Conservation (phyloP, 1,284 basidiomycete genomes). For the Rhodofomes roseus region DNA sequence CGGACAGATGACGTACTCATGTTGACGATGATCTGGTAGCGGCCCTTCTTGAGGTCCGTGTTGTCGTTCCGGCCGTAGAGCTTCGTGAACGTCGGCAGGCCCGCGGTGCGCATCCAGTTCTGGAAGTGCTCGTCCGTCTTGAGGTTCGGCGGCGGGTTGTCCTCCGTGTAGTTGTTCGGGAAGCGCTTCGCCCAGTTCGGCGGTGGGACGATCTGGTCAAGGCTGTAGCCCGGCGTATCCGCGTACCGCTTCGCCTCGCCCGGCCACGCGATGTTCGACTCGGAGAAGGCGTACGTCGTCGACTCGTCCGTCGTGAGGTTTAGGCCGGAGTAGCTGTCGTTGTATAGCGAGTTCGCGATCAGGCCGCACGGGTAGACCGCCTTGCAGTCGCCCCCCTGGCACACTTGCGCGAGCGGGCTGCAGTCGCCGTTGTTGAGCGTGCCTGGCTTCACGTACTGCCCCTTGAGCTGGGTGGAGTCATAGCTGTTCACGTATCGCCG, state of each 20-base stretch:
- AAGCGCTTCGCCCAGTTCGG: conserved; percentile 84
- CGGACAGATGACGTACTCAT: conserved; percentile 69
- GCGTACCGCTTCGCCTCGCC: conserved; percentile 92
- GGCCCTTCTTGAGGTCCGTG: conserved; percentile 66
- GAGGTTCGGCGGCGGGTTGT: conserved; percentile 75
- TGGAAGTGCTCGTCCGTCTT: conserved; percentile 90
- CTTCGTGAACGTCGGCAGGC: conserved; percentile 95
- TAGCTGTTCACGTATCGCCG: conserved; percentile 95
- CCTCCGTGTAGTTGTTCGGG: conserved; percentile 72
- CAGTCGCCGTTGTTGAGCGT: conserved; percentile 76
- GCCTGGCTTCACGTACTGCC: conserved; percentile 53
- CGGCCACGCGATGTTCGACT: conserved; percentile 88
- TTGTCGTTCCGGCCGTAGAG: conserved; percentile 90
- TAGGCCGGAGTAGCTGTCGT: conserved; percentile 81
- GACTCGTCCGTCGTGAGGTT: conserved; percentile 49
- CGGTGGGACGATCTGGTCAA: conserved; percentile 78
- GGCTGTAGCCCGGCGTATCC: conserved; percentile 50
- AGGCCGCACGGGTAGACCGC: conserved; percentile 93
- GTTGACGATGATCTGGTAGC: conserved; percentile 74
- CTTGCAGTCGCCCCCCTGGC: conserved; percentile 38
- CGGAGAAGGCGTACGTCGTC: conserved; percentile 73
- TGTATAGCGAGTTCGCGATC: conserved; percentile 98
- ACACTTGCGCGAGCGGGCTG: conserved; percentile 73
- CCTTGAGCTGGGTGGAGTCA: conserved; percentile 83
- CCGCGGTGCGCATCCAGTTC: conserved; percentile 99